Evolutionary conservation across 2,329 filamentous ascomycete genomes (phyloP).

Genomic region (Claviceps sp.): DNA sequence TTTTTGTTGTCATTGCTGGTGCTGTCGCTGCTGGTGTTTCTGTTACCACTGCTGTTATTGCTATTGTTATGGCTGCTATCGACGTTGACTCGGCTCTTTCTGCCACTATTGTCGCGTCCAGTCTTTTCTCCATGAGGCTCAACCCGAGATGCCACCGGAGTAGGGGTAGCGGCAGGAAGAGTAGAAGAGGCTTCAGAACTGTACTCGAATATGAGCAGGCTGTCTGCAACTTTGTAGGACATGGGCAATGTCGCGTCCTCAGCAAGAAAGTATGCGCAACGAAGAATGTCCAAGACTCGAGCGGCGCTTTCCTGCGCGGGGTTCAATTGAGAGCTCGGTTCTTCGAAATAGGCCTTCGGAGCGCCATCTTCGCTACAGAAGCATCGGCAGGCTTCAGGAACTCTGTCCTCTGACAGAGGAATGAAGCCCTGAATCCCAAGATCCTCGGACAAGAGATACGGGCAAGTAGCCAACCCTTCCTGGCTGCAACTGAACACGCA

Average conservation of each 20-base stretch:
- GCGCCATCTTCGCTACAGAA: slow-evolving; percentile 21
- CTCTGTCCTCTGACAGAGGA: slow-evolving; percentile 24
- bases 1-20: no score
- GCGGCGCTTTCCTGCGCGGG: slow-evolving; percentile 27
- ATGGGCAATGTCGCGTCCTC: slow-evolving; percentile 28
- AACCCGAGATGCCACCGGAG: neutral
- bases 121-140: neutral
- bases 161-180: neutral
- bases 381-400: slow-evolving; percentile 27
- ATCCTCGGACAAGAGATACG: slow-evolving; percentile 40
- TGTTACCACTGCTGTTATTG: neutral
- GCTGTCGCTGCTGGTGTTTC: neutral
- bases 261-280: slow-evolving; percentile 34
- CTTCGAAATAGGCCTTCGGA: slow-evolving; percentile 26
- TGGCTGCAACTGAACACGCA: slow-evolving; percentile 28
- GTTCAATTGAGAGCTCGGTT: slow-evolving; percentile 18
- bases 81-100: neutral
- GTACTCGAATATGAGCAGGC: slow-evolving; percentile 21
- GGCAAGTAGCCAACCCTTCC: slow-evolving; percentile 24
- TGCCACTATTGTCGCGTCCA: neutral
- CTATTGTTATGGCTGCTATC: neutral
- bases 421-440: slow-evolving; percentile 30
- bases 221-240: slow-evolving; percentile 14
- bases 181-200: slow-evolving; percentile 6
- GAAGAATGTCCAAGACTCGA: slow-evolving; percentile 34